Evolutionary conservation across 2,329 filamentous ascomycete species (phyloP).

Genomic region (Cercospora zeae-maydis): DNA sequence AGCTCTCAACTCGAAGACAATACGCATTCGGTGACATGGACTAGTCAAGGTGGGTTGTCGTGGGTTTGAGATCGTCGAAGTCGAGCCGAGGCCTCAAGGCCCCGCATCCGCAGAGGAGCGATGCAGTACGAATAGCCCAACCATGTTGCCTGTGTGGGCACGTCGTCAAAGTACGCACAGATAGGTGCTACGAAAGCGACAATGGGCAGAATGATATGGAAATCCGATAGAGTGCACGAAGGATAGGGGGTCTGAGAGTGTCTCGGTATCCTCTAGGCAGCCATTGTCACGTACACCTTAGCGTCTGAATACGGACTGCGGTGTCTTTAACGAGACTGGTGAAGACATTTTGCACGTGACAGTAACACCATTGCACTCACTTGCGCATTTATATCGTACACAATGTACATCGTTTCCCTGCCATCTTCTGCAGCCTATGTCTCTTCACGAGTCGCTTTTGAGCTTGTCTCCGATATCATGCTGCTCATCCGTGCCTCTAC

Average conservation of each 20-base stretch:
- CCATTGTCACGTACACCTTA: background rate
- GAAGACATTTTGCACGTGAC: background rate
- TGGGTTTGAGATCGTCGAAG: background rate
- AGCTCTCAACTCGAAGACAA: too few species aligned
- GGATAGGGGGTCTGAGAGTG: too few species aligned
- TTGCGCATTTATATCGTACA: conserved; percentile 3
- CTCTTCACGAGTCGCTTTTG: background rate
- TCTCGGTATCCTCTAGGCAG: background rate
- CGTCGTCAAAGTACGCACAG: background rate
- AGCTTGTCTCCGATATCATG: background rate
- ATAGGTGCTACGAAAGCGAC: background rate
- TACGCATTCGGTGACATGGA: too few species aligned
- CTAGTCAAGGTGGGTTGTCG: too few species aligned
- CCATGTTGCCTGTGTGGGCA: background rate
- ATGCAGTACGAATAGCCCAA: background rate
- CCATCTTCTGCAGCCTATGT: background rate
- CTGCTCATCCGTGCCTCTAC: conserved; percentile 18
- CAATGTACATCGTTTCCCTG: background rate
- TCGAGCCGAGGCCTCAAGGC: background rate
- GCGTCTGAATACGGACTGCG: background rate
- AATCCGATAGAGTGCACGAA: background rate
- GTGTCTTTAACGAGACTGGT: background rate
- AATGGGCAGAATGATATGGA: background rate
- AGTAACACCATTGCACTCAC: background rate
- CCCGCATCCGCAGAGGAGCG: background rate